Base-by-base conservation (phyloP, 148 eudicot species). In the Cornus controversa region DNA sequence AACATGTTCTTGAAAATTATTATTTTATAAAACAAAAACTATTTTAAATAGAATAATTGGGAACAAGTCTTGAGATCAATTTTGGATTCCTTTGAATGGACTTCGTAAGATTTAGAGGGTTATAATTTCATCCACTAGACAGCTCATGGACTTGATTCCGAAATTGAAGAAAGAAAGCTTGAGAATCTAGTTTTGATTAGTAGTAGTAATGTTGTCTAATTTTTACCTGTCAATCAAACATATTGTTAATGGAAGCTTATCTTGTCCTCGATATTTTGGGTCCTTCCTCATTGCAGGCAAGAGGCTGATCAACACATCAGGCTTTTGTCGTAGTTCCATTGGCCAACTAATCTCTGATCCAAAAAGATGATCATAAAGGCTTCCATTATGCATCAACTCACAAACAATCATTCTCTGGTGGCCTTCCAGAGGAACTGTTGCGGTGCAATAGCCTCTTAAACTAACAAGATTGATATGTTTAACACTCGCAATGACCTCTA, bases 211-310 rank as follows among this genome's bases (percentile, higher is more conserved):
- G 7, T 6, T 31, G 2, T 77, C 40, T 27, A 20, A 20, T 70
- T 36, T 73, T 76, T n/a, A n/a, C 94, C 88, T 91, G 94, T 76
- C 74, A 70, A 86, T 75, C 80, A 82, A 65, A 92, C 94, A 91
- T n/a, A 83, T 80, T 25, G 79, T 69, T 23, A 91, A 57, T 25
- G 84, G 87, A 78, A 87, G 89, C 79, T 83, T 91, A 72, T 89
- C 88, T 72, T 84, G 92, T 68, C 88, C 94, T 73, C 80, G 81
- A 70, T 87, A 89, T 68, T 84, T 87, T 14, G 82, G 67, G 75
- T 75, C 75, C 50, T 86, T 88, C 76, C 79, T 86, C 75, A 89
- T 60, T n/a, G 36, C 77, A 40, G 91, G 90, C 65, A 85, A 66
- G 45, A 87, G 63, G 78, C 65, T 86, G 66, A 80, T 64, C 57